A percentile compares a stretch with the other conserved stretches of the same genome.
Evolutionary conservation across 805 yeast genomes (phyloP).

Genomic region (Lachancea dasiensis): DNA sequence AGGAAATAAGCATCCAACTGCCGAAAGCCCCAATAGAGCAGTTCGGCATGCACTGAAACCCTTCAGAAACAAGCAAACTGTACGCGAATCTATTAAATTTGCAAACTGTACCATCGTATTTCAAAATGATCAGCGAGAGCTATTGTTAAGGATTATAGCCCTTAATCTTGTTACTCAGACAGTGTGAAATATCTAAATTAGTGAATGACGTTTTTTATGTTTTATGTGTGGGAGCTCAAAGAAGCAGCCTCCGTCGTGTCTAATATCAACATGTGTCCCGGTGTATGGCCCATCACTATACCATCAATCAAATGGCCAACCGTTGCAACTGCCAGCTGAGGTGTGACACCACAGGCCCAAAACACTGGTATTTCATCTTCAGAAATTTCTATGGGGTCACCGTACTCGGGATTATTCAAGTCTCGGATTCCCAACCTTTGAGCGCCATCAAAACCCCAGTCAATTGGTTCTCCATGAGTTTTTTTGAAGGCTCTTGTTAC

Average conservation of each 20-base stretch:
- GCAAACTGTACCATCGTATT: no score
- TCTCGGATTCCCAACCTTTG: conserved; percentile 34
- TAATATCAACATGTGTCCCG: conserved; percentile 36
- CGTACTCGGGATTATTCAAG: conserved; percentile 34
- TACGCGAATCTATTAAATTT: no score
- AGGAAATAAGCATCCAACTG: background rate
- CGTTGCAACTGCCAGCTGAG: conserved; percentile 32
- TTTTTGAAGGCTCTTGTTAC: conserved; percentile 29
- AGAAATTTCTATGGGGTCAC: conserved; percentile 29
- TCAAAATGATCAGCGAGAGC: no score
- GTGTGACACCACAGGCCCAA: conserved; percentile 43
- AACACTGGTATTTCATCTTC: conserved; percentile 38
- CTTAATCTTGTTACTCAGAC: no score
- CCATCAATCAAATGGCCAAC: conserved; percentile 29
- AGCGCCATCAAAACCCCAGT: conserved; percentile 38
- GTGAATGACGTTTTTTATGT: no score
- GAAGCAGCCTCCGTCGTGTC: conserved; percentile 20
- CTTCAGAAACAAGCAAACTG: no score
- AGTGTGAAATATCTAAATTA: no score
- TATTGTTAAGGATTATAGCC: no score
- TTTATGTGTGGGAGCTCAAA: no score
- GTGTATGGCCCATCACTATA: conserved; percentile 32
- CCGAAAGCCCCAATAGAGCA: background rate
- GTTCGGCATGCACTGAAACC: no score
- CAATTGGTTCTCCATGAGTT: conserved; percentile 40